Base-by-base conservation (phyloP, 1,139 yeast species). In the Hyphopichia fennica region DNA sequence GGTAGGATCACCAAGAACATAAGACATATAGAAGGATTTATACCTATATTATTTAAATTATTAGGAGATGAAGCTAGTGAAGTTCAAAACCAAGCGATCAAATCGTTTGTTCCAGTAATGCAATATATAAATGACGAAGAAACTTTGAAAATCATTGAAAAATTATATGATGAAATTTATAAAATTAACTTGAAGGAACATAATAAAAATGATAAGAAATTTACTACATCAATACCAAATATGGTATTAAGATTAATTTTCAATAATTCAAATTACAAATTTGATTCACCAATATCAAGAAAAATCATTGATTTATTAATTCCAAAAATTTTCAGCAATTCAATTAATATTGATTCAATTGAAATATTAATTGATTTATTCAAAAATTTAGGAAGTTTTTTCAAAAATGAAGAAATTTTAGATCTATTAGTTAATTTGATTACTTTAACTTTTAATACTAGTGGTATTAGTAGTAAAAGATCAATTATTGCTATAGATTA, bases 51-150 rank as follows among this genome's bases (percentile, higher is more conserved):
- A 20, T 66, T 84, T 36, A 67, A 70, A 13, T 69, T 82, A 33
- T 64, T 88, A 19, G 69, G 74, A 16, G 96, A 89, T 56, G 71
- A 74, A 38, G 81, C 83, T 48, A 72, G 89, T 7, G 95, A 88
- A 52, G 95, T 89, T 2, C 89, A 87, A 56, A 82, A 81, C 52
- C 89, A 85, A 58, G 87, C 95, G 0, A 79, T 87, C 34, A 65
- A 82, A 70, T 58, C 83, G 67, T 73, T 83, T 51, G 73, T 69
- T 20, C 68, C 72, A 13, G 52, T 71, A 38, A 56, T 69, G n/a
- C 58, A 57, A 35, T 63, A 53, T 41, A 52, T 72, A 22, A 51
- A 60, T 33, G 54, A 58, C 34, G 57, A 56, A 1, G 58, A 60
- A 8, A 53, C 60, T 4, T 45, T 63, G 11, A 50, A 49, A 15